Percentiles rank a stretch among this genome's conserved stretches.
phyloP scores from a whole-genome alignment of 2,329 filamentous ascomycete species.

The Alternaria ventricosa region DNA sequence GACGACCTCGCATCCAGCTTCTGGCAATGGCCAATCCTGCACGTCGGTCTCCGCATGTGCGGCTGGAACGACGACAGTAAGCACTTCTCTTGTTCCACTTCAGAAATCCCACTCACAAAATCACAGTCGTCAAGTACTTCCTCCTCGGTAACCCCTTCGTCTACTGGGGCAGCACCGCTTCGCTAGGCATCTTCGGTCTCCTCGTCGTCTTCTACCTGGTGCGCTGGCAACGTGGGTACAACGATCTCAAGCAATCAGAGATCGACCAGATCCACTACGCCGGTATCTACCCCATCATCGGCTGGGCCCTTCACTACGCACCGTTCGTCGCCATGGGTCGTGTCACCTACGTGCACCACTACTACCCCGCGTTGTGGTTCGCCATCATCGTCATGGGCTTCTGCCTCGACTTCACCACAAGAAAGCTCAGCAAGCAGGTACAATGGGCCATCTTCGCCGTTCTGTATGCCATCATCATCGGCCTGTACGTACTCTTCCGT shows the following conservation, averaged over 20 bases:
- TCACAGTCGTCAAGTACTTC: slow-evolving; percentile 86
- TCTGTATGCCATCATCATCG: slow-evolving; percentile 76
- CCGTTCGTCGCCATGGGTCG: slow-evolving; percentile 97
- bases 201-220: slow-evolving; percentile 84
- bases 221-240: slow-evolving; percentile 94
- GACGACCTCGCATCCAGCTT: slow-evolving; percentile 95
- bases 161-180: slow-evolving; percentile 91
- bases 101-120: slow-evolving; percentile 16
- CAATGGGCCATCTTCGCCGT: slow-evolving; percentile 74
- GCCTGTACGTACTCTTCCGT: slow-evolving; percentile 87
- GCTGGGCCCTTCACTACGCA: slow-evolving; percentile 95
- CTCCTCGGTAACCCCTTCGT: slow-evolving; percentile 94
- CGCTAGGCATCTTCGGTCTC: slow-evolving; percentile 74
- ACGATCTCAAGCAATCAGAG: slow-evolving; percentile 77
- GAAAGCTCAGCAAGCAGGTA: slow-evolving; percentile 67
- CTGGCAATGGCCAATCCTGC: slow-evolving; percentile 97
- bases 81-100: slow-evolving; percentile 4
- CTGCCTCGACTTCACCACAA: slow-evolving; percentile 81
- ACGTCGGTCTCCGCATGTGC: slow-evolving; percentile 98
- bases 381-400: slow-evolving; percentile 91
- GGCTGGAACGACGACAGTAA: slow-evolving; percentile 87
- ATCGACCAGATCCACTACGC: slow-evolving; percentile 96
- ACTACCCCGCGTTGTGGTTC: slow-evolving; percentile 98
- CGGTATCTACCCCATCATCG: slow-evolving; percentile 86
- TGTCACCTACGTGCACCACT: slow-evolving; percentile 99